Evolutionary conservation across 1,284 basidiomycete genomes (phyloP).

Genomic region (Flammula alnicola): DNA sequence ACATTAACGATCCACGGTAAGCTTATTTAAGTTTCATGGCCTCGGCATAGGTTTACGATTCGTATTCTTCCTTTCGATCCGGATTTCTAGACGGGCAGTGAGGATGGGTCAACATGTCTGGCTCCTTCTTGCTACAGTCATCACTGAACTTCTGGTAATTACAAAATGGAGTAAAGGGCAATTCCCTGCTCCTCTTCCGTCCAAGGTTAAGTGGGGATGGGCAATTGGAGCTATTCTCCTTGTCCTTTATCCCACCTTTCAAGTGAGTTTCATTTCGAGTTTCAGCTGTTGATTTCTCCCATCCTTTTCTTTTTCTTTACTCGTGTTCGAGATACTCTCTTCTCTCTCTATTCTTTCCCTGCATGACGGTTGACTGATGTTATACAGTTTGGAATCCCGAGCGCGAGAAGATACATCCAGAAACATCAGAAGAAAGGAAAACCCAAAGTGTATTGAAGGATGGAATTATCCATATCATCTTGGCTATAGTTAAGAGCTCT

Average conservation of each 20-base stretch:
- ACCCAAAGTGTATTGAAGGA: slow-evolving; percentile 37
- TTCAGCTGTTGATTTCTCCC: slow-evolving; percentile 10
- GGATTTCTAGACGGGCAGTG: slow-evolving; percentile 60
- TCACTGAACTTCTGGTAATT: slow-evolving; percentile 77
- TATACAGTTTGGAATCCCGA: slow-evolving; percentile 57
- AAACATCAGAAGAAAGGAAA: slow-evolving; percentile 46
- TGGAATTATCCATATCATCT: neutral
- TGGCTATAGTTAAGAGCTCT: neutral
- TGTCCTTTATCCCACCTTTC: slow-evolving; percentile 67
- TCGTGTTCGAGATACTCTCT: slow-evolving; percentile 12
- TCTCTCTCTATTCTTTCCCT: slow-evolving; percentile 18
- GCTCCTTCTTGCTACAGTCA: slow-evolving; percentile 80
- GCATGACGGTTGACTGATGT: slow-evolving; percentile 21
- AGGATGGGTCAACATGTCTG: slow-evolving; percentile 88
- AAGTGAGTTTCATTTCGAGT: slow-evolving; percentile 47
- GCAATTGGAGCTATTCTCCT: slow-evolving; percentile 56
- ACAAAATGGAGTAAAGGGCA: slow-evolving; percentile 79
- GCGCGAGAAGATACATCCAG: slow-evolving; percentile 49
- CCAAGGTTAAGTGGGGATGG: slow-evolving; percentile 69
- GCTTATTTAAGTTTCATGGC: slow-evolving; percentile 25
- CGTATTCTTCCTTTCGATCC: neutral
- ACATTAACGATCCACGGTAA: slow-evolving; percentile 78
- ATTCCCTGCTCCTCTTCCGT: slow-evolving; percentile 68
- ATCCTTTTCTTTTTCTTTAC: slow-evolving; percentile 10
- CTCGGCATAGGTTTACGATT: slow-evolving; percentile 3